Conservation (phyloP, 1,284 basidiomycete genomes). For the Phenoliferia sp. region DNA sequence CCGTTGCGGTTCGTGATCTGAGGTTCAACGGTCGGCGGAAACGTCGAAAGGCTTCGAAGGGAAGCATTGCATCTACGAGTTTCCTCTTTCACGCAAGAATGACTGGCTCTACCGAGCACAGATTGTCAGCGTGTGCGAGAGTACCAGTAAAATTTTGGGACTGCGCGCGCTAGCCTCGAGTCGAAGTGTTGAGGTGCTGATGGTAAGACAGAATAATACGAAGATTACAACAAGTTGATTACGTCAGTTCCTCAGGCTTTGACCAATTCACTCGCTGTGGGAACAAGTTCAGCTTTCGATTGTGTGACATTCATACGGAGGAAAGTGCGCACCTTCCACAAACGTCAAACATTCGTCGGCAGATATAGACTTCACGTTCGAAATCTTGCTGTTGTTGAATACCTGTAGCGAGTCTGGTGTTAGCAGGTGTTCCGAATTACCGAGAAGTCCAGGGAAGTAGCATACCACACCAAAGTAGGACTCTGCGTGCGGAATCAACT, state of each 20-base stretch:
- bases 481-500: conserved; percentile 91
- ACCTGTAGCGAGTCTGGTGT: conserved; percentile 40
- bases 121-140: no score
- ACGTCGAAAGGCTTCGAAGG: no score
- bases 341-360: conserved; percentile 31
- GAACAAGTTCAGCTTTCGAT: not conserved
- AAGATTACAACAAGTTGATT: not conserved
- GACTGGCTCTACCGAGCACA: no score
- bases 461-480: conserved; percentile 90
- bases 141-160: no score
- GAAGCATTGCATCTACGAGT: no score
- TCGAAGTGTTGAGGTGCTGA: no score
- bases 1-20: no score
- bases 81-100: no score
- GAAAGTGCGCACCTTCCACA: conserved; percentile 14
- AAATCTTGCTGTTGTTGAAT: conserved; percentile 90
- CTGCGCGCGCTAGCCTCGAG: no score
- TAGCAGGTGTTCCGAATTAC: not conserved
- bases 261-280: not conserved
- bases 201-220: no score
- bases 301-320: not conserved
- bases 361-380: conserved; percentile 56
- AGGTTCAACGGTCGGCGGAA: no score
- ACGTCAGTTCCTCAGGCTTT: not conserved
- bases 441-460: not conserved